Evolutionary conservation across 306 rosid genomes (phyloP).

Genomic region (Vicia villosa): DNA sequence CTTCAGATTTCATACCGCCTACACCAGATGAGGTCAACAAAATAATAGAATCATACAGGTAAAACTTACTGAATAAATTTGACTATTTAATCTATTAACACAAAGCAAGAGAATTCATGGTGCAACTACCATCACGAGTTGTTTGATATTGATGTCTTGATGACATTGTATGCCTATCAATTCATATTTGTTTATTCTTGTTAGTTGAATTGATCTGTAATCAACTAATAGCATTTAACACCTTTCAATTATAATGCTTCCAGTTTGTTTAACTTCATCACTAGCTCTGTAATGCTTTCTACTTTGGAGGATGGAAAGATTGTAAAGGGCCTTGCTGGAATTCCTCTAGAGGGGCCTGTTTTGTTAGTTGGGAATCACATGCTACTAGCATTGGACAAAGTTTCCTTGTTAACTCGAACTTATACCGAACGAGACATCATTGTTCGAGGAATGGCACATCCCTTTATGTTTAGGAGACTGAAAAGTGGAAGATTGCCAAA

Average conservation of each 20-base stretch:
- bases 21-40: conserved; percentile 53
- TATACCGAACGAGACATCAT: conserved; percentile 55
- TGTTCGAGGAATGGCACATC: conserved; percentile 86
- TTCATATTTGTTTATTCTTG: conserved; percentile 14
- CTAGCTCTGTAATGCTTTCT: no score
- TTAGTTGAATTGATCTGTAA: conserved; percentile 2
- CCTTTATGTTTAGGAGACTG: conserved; percentile 51
- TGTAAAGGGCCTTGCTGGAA: conserved; percentile 82
- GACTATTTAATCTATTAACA: conserved; percentile 15
- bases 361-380: conserved; percentile 88
- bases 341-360: conserved; percentile 93
- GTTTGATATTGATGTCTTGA: conserved; percentile 3
- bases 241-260: conserved; percentile 29
- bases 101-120: background rate
- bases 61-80: conserved; percentile 15
- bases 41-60: conserved; percentile 52
- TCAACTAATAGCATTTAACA: conserved; percentile 21
- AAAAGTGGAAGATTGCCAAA: conserved; percentile 55
- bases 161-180: conserved; percentile 5
- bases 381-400: conserved; percentile 74
- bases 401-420: conserved; percentile 52
- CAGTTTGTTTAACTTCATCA: conserved; percentile 48
- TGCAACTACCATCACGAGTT: conserved; percentile 8
- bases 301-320: no score
- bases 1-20: conserved; percentile 71